Percentiles rank a stretch among this genome's conserved stretches.
Conservation (phyloP, 371 early-diverging fungal genomes). For the Dichotomocladium elegans region DNA sequence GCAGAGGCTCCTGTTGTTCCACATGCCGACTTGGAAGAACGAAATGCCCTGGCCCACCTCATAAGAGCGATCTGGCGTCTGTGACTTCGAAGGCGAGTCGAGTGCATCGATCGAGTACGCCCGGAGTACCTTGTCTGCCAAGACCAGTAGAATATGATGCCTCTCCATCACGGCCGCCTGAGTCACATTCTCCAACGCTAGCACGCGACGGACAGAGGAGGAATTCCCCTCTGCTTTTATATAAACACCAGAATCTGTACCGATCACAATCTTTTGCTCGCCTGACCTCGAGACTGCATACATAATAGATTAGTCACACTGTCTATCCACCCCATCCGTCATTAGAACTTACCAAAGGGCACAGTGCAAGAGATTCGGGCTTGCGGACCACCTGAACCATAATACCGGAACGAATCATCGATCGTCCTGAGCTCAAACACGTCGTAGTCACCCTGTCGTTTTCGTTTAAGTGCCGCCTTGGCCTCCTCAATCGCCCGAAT, state of each 20-base stretch:
- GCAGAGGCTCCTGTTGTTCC: constrained; percentile 58
- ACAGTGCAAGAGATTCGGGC: constrained; percentile 71
- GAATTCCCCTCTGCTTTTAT: constrained; percentile 30
- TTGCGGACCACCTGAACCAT: constrained; percentile 19
- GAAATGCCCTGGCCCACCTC: constrained; percentile 66
- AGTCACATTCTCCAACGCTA: constrained; percentile 38
- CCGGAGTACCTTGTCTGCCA: constrained; percentile 55
- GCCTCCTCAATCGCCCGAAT: constrained; percentile 80
- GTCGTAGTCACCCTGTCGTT: constrained; percentile 46
- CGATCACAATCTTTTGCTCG: constrained; percentile 68
- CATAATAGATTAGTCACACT: not conserved
- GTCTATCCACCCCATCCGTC: no score
- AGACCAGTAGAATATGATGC: constrained; percentile 41
- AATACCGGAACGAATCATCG: constrained; percentile 41
- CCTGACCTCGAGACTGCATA: constrained; percentile 11
- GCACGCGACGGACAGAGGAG: constrained; percentile 24
- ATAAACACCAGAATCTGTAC: constrained; percentile 83
- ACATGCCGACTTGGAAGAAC: constrained; percentile 78
- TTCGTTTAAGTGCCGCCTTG: constrained; percentile 39
- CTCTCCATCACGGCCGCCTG: constrained; percentile 45
- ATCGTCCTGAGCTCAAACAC: constrained; percentile 63
- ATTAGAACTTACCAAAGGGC: constrained; percentile 45
- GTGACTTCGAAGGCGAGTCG: constrained; percentile 36
- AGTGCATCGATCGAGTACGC: constrained; percentile 63
- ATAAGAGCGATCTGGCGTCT: constrained; percentile 35